Evolutionary conservation across 768 basidiomycete genomes (phyloP), one percentile per base, ranked within the genome.

Genomic region (Mrakia blollopis): DNA sequence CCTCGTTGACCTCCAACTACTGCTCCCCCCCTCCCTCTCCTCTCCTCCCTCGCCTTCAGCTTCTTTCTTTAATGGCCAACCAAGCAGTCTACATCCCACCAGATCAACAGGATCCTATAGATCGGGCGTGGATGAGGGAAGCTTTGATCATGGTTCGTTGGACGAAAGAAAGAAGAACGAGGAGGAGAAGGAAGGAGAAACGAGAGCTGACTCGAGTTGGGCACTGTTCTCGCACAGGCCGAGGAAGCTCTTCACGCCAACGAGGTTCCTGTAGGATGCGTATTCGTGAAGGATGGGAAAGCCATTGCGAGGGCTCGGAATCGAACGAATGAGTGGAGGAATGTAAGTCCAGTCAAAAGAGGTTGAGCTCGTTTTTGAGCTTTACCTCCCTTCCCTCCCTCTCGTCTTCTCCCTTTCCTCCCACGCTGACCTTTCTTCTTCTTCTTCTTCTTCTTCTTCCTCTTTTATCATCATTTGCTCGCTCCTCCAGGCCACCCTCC

Each of bases 201-300:
- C 13, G 37, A 57, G 60, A 57, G 60, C 70, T 60, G 72, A 70
- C 68, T 72, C 73, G 61, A 41, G 21, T 41, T 25, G 28, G 25
- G 2, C 8, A 10, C 25, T 63, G 5, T 60, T 23, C 16, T n/a
- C 61, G 23, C 37, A 44, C 75, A 85, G 85, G 85, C 84, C 0
- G 84, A 86, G 65, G 93, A 98, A 83, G 97, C 97, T 6, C 85
- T 98, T 37, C 86, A 86, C 41, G 89, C 90, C 0, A 87, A 88
- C 32, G 97, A 99, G 84, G 97, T 98, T 7, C 97, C 97, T 1
- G 95, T 99, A 0, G 97, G 97, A 30, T 98, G 97, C 80, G 89
- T 99, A 11, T 97, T 98, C 80, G 92, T 98, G 13, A 88, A 92
- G 78, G 87, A 90, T 73, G 88, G 86, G n/a, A 81, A 80, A 41